Evolutionary conservation across 257 asterid genomes (phyloP).

Genomic region (Mentha longifolia): DNA sequence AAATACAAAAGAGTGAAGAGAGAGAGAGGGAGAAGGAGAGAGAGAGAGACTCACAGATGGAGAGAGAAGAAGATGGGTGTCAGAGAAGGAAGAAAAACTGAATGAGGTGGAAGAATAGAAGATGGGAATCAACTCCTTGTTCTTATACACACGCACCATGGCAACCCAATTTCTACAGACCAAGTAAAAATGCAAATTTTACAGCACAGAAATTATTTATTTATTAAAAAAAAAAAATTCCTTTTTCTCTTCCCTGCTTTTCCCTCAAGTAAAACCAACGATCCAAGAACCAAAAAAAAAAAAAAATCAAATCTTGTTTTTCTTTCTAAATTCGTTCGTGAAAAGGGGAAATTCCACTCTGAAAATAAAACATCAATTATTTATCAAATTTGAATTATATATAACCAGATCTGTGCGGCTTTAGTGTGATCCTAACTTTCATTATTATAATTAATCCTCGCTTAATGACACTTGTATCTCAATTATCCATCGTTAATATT

Average conservation of each 20-base stretch:
- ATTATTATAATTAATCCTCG: background rate
- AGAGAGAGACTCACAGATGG: conserved; percentile 59
- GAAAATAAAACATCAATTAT: background rate
- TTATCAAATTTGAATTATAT: background rate
- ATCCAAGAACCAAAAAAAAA: background rate
- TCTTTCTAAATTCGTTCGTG: background rate
- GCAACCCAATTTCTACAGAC: conserved; percentile 19
- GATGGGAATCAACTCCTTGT: conserved; percentile 49
- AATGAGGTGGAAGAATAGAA: conserved; percentile 50
- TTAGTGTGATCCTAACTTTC: conserved; percentile 26
- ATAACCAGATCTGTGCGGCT: conserved; percentile 17
- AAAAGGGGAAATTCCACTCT: conserved; percentile 15
- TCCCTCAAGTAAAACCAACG: conserved; percentile 4
- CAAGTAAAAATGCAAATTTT: conserved; percentile 24
- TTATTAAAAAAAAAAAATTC: background rate
- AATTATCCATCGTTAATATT: background rate
- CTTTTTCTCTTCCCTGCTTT: conserved; percentile 16
- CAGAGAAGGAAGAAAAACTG: conserved; percentile 55
- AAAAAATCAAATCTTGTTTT: background rate
- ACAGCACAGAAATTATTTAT: conserved; percentile 23
- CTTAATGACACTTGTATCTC: conserved; percentile 21
- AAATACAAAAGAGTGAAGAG: conserved; percentile 22
- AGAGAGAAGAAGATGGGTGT: conserved; percentile 47
- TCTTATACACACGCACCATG: conserved; percentile 36
- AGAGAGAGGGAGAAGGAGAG: conserved; percentile 23